Base-by-base conservation (phyloP, 306 rosid species). In the Hippophae tibetana region DNA sequence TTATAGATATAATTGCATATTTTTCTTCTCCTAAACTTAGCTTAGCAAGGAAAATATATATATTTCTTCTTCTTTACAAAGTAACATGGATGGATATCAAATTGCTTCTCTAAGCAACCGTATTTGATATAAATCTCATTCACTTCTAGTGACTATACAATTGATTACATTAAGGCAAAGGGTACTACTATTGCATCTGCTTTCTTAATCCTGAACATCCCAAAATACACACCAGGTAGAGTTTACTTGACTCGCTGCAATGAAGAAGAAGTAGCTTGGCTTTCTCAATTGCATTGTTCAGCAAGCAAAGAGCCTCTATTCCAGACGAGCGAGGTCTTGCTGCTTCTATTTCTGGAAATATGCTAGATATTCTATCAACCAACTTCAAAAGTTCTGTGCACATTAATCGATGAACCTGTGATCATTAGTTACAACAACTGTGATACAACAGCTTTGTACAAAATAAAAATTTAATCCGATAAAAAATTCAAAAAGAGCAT, bases 301-400 rank as follows among this genome's bases (percentile, higher is more conserved):
- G 78, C 68, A 53, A 56, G 73, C 85, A 78, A 6, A 90, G 74
- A 23, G 90, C 79, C 69, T 73, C 74, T 58, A 85, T 74, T 63
- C 97, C 97, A 26, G 83, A 76, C 31, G 89, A 63, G 62, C 84
- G 71, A 68, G 97, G 97, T 57, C 96, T 81, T 38, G 89, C 89
- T 40, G 58, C 87, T 74, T 90, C 97, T 59, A 90, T 83, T 6
- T 58, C 67, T 1, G 90, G 95, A 61, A 82, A 64, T 74, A 90
- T 79, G 62, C 72, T 57, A 18, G 68, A 64, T 52, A 83, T 69
- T 67, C 80, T 79, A 25, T 58, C 80, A 58, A 84, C 76, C 50
- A 84, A 64, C 52, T 65, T 77, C 84, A 52, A 47, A 47, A 90
- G 85, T 68, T 84, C 81, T 1, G 60, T 72, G 76, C 97, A 81